Base-by-base conservation (phyloP, 441 rosid species). In the Arabidopsis hybrid region DNA sequence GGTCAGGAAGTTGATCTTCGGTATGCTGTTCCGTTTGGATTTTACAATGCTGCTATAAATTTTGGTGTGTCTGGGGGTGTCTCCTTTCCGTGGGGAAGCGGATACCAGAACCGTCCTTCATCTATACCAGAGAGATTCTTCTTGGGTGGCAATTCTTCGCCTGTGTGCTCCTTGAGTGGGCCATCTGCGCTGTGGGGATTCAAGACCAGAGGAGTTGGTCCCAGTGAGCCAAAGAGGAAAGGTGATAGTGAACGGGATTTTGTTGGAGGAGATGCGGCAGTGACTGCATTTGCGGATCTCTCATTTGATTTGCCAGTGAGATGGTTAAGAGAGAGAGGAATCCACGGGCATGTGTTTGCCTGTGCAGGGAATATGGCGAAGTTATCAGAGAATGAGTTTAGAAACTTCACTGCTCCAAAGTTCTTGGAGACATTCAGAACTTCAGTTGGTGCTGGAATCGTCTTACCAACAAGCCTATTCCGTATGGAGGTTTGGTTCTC, bases 181-280 rank as follows among this genome's bases (percentile, higher is more conserved):
- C 99, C 99, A 67, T 72, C 81, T 2, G 86, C 97, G 39, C 60
- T 91, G 32, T 88, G 96, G 89, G 99, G 98, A 17, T 95, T 89
- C 60, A 82, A 83, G 69, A 78, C 86, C 2, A 89, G 95, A 80
- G 99, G 95, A 65, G 51, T 88, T 63, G 91, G 92, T 61, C 91
- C 90, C 46, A 78, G 82, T n/a, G 96, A 93, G 82, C 80, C 89
- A 52, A 87, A 83, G 76, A 84, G 97, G 83, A 82, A 73, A 66
- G 71, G 65, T 17, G 60, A 59, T 74, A 80, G 53, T 58, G 95
- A 84, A 63, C 78, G 87, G 55, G 99, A 91, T 82, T 90, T 84
- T 78, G 80, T 88, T 51, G 98, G 99, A 80, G 99, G 99, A 78
- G 97, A 95, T 73, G 82, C 88, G 73, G 96, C 98, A 9, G 82